Conservation (phyloP, 192 early-diverging fungal species). For the Thamnidium elegans region DNA sequence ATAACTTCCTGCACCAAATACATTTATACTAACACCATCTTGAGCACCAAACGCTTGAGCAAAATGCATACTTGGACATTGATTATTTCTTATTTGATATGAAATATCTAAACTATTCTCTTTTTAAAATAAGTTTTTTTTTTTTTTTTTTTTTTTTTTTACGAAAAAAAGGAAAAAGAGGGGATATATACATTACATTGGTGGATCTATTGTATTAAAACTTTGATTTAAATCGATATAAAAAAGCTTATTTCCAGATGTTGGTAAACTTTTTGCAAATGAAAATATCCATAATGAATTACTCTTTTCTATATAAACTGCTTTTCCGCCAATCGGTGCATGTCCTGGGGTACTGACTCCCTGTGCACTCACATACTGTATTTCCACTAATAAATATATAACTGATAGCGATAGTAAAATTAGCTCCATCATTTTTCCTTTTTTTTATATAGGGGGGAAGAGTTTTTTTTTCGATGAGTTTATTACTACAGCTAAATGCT, state of each 20-base stretch:
- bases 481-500: no score
- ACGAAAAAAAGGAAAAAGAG: no score
- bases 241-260: neutral
- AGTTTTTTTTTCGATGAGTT: no score
- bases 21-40: conserved; percentile 12
- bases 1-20: conserved; percentile 12
- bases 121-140: no score
- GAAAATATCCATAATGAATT: conserved; percentile 17
- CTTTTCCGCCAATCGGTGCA: neutral
- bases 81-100: neutral
- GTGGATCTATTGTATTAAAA: conserved; percentile 4
- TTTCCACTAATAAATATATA: no score
- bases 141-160: no score
- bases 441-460: no score
- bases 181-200: no score
- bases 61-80: conserved; percentile 9
- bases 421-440: no score
- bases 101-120: conserved; percentile 1
- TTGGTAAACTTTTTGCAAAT: conserved; percentile 1
- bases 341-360: no score
- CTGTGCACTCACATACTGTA: no score
- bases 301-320: conserved; percentile 3
- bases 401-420: no score
- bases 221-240: conserved; percentile 8
- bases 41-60: neutral